Base-by-base conservation (phyloP, 306 rosid species). In the Hippophae gyantsensis region DNA sequence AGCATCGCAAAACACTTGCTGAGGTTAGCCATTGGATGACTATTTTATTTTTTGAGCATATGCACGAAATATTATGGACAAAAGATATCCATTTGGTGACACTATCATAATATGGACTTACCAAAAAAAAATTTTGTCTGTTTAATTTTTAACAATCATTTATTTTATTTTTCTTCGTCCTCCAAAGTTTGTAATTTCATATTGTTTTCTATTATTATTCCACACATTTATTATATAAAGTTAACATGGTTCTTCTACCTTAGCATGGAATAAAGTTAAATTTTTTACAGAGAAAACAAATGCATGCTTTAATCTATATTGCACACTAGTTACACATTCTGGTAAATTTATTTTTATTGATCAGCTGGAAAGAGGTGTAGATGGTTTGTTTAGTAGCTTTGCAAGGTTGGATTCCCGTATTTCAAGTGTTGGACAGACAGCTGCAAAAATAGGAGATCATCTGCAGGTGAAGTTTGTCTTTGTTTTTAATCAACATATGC, bases 361-460 rank as follows among this genome's bases (percentile, higher is more conserved):
- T 73, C 94, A 93, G 99, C 82, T 93, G 50, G 99, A 93, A 81
- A 89, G 86, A 79, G 97, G 99, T 65, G 96, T 93, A 52, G 99
- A 93, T 78, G 99, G 99, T 69, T 75, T 93, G 81, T 93, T 93
- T 69, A 86, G 70, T 69, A 93, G 99, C 89, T 93, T 93, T 75
- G 97, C 95, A 14, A 79, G 99, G 78, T 69, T 93, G 77, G 99
- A 93, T 86, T 86, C 97, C 3, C 95, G 99, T 48, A 93, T 93
- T 69, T 93, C 99, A 61, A 93, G 99, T 82, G 99, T 93, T 63
- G 99, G 97, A 56, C 99, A 93, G 76, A 93, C 99, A 49, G 99
- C 99, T 57, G 99, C 99, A 13, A 93, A 93, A 78, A 93, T 93
- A 61, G 99, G 99, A 68, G 99, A 93, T 82, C 97, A 93, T 79